Percentiles rank a stretch among this genome's conserved stretches.
Conservation (phyloP, 2,329 filamentous ascomycete genomes). For the Xylariaceae sp. region DNA sequence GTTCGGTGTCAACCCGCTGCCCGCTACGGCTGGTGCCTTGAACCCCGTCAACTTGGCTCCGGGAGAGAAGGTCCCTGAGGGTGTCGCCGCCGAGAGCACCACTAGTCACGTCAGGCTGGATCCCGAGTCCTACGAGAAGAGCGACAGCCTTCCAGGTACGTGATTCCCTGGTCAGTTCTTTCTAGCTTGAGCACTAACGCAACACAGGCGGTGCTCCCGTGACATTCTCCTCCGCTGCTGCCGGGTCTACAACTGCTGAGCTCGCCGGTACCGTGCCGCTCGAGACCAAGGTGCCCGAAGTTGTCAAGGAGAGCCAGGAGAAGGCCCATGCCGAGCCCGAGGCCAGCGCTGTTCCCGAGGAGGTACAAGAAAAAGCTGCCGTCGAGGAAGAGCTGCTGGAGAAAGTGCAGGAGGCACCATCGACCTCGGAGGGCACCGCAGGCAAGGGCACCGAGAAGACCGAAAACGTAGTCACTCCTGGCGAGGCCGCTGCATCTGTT, state of each 20-base stretch:
- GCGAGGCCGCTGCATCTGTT: constrained; percentile 41
- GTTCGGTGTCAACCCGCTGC: constrained; percentile 60
- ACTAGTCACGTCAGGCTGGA: constrained; percentile 75
- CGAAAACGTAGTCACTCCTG: constrained; percentile 42
- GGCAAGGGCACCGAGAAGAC: constrained; percentile 53
- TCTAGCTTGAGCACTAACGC: constrained; percentile 7
- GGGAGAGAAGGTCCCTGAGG: constrained; percentile 76
- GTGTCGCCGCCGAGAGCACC: constrained; percentile 64
- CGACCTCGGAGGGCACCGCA: constrained; percentile 55
- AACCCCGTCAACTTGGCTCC: constrained; percentile 80
- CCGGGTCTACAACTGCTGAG: constrained; percentile 41
- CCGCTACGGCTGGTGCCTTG: constrained; percentile 60
- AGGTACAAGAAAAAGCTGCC: constrained; percentile 68
- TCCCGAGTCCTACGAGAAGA: constrained; percentile 82
- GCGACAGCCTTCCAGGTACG: constrained; percentile 58
- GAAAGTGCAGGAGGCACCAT: constrained; percentile 60
- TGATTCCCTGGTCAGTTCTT: constrained; percentile 7
- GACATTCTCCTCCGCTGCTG: constrained; percentile 37
- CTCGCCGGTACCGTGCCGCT: constrained; percentile 43
- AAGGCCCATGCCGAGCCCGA: constrained; percentile 64
- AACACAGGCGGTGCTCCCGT: constrained; percentile 22
- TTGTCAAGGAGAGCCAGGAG: constrained; percentile 71
- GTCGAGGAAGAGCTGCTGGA: constrained; percentile 69
- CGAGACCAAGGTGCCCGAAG: constrained; percentile 52
- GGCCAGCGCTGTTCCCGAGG: constrained; percentile 62